Conservation (phyloP, 106 monocot genomes). For the Ottelia alismoides region DNA sequence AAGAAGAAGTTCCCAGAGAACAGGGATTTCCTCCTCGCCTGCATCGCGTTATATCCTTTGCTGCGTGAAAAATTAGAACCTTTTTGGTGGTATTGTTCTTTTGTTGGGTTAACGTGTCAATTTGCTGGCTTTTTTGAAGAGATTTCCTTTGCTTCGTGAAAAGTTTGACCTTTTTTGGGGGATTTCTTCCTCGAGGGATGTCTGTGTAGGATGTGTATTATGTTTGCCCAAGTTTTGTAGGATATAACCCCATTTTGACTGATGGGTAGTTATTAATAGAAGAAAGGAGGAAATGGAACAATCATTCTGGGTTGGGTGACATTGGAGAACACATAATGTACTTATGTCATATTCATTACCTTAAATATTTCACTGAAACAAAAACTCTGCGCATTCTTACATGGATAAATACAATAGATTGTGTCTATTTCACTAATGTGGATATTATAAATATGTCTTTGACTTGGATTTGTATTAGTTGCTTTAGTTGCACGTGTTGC, state of each 20-base stretch:
- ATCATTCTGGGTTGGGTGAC: too few species aligned
- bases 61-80: neutral
- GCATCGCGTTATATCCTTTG: slow-evolving; percentile 88
- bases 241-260: too few species aligned
- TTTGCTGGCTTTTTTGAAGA: neutral
- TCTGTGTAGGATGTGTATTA: neutral
- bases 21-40: slow-evolving; percentile 48
- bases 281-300: too few species aligned
- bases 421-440: too few species aligned
- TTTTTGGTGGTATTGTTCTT: neutral
- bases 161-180: neutral
- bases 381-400: too few species aligned
- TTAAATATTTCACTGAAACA: too few species aligned
- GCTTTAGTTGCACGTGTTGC: slow-evolving; percentile 11
- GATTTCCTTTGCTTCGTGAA: neutral
- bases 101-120: neutral
- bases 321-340: too few species aligned
- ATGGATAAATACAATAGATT: too few species aligned
- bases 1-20: slow-evolving; percentile 88
- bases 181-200: neutral
- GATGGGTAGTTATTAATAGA: too few species aligned
- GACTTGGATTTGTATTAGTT: neutral
- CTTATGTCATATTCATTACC: too few species aligned
- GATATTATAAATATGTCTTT: neutral
- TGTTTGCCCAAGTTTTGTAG: slow-evolving; percentile 17